Evolutionary conservation across 2,329 filamentous ascomycete genomes (phyloP).

Genomic region (Phaeosphaeriaceae sp.): DNA sequence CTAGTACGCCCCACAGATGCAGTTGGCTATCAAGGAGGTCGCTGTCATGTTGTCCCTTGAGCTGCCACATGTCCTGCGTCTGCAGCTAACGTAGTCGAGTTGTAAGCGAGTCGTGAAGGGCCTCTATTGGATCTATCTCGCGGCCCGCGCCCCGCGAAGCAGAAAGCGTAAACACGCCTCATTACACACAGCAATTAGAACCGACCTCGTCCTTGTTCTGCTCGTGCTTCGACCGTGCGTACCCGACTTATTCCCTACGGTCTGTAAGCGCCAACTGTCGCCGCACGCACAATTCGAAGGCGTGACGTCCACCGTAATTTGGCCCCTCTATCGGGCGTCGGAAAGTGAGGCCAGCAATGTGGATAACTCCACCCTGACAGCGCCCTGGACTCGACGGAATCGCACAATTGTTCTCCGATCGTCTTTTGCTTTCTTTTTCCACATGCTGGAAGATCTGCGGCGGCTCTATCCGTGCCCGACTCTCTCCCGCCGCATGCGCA

Average conservation of each 20-base stretch:
- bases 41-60: constrained; percentile 42
- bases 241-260: constrained; percentile 28
- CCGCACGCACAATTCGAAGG: constrained; percentile 32
- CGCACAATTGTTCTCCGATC: constrained; percentile 15
- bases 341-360: constrained; percentile 18
- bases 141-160: constrained; percentile 40
- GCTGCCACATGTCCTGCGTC: constrained; percentile 51
- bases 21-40: constrained; percentile 46
- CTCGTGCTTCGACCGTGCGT: constrained; percentile 27
- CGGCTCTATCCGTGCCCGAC: constrained; percentile 21
- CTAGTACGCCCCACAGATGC: constrained; percentile 45
- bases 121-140: constrained; percentile 37
- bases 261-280: constrained; percentile 36
- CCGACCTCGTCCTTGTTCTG: constrained; percentile 17
- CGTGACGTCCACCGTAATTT: constrained; percentile 25
- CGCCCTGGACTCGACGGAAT: constrained; percentile 6
- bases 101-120: constrained; percentile 35
- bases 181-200: constrained; percentile 23
- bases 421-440: constrained; percentile 23
- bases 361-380: constrained; percentile 15
- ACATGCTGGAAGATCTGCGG: constrained; percentile 26
- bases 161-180: constrained; percentile 40
- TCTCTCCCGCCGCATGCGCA: constrained; percentile 41
- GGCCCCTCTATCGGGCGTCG: constrained; percentile 5
- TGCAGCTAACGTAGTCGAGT: constrained; percentile 46